phyloP scores from a whole-genome alignment of 306 rosid species.

The Aeschynomene evenia region DNA sequence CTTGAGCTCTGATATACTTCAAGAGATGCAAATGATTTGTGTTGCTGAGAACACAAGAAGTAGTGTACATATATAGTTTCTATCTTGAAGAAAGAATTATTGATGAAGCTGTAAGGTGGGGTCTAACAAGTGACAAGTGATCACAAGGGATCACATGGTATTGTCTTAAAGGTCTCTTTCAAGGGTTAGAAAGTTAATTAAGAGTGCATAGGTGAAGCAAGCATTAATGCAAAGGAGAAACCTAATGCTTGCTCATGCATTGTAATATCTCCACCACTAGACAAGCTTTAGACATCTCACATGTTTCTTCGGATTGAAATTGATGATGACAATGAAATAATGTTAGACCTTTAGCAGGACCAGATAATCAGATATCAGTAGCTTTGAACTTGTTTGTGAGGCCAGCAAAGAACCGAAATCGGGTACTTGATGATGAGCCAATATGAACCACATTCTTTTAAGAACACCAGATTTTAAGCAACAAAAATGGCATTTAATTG shows the following conservation, averaged over 20 bases:
- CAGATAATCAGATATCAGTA: not conserved
- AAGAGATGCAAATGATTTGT: not conserved
- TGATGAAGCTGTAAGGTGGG: not conserved
- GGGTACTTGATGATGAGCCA: not conserved
- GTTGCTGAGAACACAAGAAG: not conserved
- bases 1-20: not conserved
- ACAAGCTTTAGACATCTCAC: slow-evolving; percentile 1
- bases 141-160: not conserved
- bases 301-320: not conserved
- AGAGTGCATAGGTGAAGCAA: not conserved
- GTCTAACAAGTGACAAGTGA: not conserved
- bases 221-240: not conserved
- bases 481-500: not conserved
- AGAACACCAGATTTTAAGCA: not conserved
- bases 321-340: not conserved
- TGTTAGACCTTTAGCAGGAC: not conserved
- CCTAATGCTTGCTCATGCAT: not conserved
- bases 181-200: not conserved
- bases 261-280: not conserved
- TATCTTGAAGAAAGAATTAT: not conserved
- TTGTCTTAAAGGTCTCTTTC: not conserved
- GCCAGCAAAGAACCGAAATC: not conserved
- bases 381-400: not conserved
- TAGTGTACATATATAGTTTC: not conserved
- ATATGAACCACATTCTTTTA: not conserved